Evolutionary conservation across 371 early-diverging fungal genomes (phyloP), one percentile per base, ranked within the genome.

Genomic region (Dinochytrium kinnereticum): DNA sequence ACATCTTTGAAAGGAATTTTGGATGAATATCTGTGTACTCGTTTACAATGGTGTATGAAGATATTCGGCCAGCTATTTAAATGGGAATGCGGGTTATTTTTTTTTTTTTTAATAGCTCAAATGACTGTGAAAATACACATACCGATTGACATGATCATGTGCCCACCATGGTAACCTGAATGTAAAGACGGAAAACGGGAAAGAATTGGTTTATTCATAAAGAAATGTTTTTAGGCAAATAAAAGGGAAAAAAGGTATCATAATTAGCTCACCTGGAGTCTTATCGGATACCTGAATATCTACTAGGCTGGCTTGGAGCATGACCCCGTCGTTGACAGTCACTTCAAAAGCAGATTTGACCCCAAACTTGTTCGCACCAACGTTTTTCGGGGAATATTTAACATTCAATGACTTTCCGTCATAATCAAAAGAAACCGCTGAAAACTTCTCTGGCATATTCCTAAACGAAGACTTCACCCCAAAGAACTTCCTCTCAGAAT

Each of bases 401-500:
- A 53, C 55, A 26, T n/a, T 26, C 7, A 53, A 5, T 5, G 10
- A 13, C 24, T 53, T 53, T 5, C 55, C 55, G 5, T 5, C 55
- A 53, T 53, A 53, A 10, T 64, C 36, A 34, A 74, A 38, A 55
- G 30, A 13, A 21, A 28, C 38, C 13, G 19, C 24, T 26, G 36
- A 64, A 26, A 17, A 19, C 57, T 31, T 31, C 2, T 49, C 17
- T 1, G 74, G 73, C 66, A 73, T 51, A 57, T 73, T 73, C 19
- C 73, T 66, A 33, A 73, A 73, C 28, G 64, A 61, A 3, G 73
- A 38, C 37, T 50, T 24, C 19, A 72, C 65, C 2, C 65, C 31
- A 26, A 40, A 53, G 26, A 53, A 53, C 55, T 26, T 26, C 55
- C 55, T 7, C 10, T 5, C 5, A 24, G 13, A 13, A 53, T n/a